phyloP scores from a whole-genome alignment of 306 rosid genomes.

The Bauhinia variegata region DNA sequence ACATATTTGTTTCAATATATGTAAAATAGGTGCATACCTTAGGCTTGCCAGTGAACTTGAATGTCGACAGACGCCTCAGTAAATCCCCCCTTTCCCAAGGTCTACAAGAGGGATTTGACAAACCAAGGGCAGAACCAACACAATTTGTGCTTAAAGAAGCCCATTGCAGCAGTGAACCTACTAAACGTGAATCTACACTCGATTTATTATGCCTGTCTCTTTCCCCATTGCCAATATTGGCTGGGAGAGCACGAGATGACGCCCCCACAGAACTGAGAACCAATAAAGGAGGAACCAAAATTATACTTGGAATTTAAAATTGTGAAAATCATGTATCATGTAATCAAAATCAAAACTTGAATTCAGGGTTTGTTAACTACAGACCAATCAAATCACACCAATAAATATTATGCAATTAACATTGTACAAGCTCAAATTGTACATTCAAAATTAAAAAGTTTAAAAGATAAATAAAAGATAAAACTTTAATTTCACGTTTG shows the following conservation, averaged over 20 bases:
- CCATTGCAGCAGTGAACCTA: slow-evolving; percentile 63
- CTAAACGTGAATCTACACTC: slow-evolving; percentile 68
- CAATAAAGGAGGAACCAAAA: background rate
- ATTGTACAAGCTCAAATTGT: no score
- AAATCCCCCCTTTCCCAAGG: slow-evolving; percentile 99
- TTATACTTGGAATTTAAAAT: no score
- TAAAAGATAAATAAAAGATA: no score
- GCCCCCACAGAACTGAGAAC: slow-evolving; percentile 88
- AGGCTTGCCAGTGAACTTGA: slow-evolving; percentile 81
- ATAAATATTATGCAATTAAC: background rate
- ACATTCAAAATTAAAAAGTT: no score
- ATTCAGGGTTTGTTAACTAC: background rate
- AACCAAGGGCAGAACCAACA: slow-evolving; percentile 57
- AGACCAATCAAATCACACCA: background rate
- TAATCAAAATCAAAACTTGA: background rate
- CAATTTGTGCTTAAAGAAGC: slow-evolving; percentile 59
- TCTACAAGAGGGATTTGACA: slow-evolving; percentile 67
- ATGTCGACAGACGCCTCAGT: slow-evolving; percentile 89
- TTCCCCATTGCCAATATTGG: slow-evolving; percentile 57
- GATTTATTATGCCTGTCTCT: slow-evolving; percentile 58
- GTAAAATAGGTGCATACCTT: slow-evolving; percentile 56
- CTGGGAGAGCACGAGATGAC: slow-evolving; percentile 75
- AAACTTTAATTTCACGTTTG: no score
- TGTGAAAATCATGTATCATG: background rate
- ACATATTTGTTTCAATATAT: background rate